Evolutionary conservation across 2,329 filamentous ascomycete genomes (phyloP).

Genomic region (Amauroascus niger): DNA sequence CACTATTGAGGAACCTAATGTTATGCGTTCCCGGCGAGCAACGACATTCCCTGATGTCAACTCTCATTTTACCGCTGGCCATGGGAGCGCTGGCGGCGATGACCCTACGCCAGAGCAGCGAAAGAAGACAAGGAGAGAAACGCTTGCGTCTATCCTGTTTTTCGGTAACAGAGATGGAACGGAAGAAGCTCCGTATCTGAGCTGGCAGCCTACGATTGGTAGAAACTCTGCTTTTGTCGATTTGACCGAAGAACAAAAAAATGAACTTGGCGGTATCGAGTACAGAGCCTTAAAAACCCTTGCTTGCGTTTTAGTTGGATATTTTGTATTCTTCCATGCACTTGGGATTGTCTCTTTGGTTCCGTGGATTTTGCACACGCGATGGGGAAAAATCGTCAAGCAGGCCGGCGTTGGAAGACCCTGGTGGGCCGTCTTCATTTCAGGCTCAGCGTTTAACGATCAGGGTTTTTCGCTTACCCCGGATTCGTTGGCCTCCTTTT

Average conservation of each 20-base stretch:
- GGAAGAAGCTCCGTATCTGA: conserved; percentile 71
- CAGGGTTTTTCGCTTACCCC: conserved; percentile 87
- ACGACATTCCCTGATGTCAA: conserved; percentile 34
- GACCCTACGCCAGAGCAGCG: conserved; percentile 19
- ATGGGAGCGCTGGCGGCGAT: conserved; percentile 22
- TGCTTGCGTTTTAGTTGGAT: conserved; percentile 63
- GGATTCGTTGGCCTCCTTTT: conserved; percentile 88
- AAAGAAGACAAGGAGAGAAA: conserved; percentile 22
- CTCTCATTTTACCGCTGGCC: conserved; percentile 27
- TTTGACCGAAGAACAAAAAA: conserved; percentile 78
- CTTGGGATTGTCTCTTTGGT: conserved; percentile 63
- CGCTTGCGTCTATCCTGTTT: conserved; percentile 23
- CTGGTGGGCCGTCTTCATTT: conserved; percentile 90
- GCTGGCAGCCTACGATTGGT: conserved; percentile 83
- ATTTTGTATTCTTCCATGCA: conserved; percentile 75
- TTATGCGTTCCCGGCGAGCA: conserved; percentile 27
- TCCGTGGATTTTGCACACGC: conserved; percentile 66
- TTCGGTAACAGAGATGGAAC: conserved; percentile 32
- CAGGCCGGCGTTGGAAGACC: conserved; percentile 52
- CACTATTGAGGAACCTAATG: conserved; percentile 40
- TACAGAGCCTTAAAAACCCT: conserved; percentile 86
- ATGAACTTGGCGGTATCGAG: conserved; percentile 92
- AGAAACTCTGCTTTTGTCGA: conserved; percentile 89
- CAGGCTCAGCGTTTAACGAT: conserved; percentile 85
- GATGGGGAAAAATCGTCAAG: conserved; percentile 58